Evolutionary conservation across 1,139 yeast genomes (phyloP).

Genomic region (Debaryomyces sp.): DNA sequence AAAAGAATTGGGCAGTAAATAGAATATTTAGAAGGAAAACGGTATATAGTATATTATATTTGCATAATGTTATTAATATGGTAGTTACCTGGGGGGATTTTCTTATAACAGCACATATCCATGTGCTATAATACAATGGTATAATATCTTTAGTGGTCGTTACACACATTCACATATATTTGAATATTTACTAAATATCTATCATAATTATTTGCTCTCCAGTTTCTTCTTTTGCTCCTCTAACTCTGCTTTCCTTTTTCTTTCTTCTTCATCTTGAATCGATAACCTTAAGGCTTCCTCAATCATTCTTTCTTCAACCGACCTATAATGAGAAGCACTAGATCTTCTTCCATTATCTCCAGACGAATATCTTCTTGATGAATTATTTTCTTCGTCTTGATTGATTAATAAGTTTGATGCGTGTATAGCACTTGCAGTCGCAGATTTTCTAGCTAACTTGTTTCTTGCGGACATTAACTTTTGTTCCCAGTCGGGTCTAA

Average conservation of each 20-base stretch:
- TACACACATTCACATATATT: background rate
- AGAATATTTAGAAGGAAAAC: background rate
- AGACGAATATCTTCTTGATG: slow-evolving; percentile 16
- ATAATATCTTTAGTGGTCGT: background rate
- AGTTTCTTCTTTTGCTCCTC: slow-evolving; percentile 10
- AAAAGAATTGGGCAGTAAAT: slow-evolving; percentile 33
- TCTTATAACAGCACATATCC: no score
- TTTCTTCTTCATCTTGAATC: slow-evolving; percentile 66
- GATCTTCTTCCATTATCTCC: slow-evolving; percentile 16
- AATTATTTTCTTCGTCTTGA: slow-evolving; percentile 22
- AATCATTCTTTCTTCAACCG: slow-evolving; percentile 76
- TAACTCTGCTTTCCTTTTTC: slow-evolving; percentile 34
- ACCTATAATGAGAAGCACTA: slow-evolving; percentile 20
- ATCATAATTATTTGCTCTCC: slow-evolving; percentile 1
- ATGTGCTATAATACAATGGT: background rate
- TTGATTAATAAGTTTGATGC: slow-evolving; percentile 66
- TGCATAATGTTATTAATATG: background rate
- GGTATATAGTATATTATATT: background rate
- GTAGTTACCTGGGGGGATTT: no score
- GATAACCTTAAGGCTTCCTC: slow-evolving; percentile 81
- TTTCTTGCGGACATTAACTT: slow-evolving; percentile 72
- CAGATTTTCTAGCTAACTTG: slow-evolving; percentile 81
- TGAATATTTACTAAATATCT: background rate
- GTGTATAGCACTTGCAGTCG: slow-evolving; percentile 93
- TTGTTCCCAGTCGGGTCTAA: slow-evolving; percentile 91